Evolutionary conservation across 169 alveolate genomes (phyloP).

Genomic region (Cryptosporidium ryanae): DNA sequence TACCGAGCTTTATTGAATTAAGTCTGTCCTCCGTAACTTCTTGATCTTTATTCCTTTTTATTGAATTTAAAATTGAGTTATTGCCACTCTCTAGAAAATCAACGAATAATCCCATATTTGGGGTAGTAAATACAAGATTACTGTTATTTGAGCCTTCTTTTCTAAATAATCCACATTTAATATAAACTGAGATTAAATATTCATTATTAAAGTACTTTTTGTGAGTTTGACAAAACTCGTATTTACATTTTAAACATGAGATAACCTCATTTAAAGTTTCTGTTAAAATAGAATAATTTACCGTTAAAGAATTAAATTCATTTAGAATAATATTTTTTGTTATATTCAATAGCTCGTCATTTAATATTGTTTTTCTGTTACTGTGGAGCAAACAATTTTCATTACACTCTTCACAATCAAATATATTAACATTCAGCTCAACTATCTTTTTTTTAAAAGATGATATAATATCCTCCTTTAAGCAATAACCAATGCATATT

Average conservation of each 20-base stretch:
- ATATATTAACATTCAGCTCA: not conserved
- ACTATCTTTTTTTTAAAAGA: not conserved
- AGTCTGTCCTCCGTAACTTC: conserved; percentile 35
- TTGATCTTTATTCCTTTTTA: conserved; percentile 36
- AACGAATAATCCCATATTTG: conserved; percentile 58
- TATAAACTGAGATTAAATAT: not conserved
- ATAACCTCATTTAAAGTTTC: not conserved
- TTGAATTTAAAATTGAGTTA: not conserved
- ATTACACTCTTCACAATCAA: not conserved
- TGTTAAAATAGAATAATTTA: not conserved
- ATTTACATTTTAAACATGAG: not conserved
- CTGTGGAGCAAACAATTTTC: conserved; percentile 3
- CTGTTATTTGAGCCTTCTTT: conserved; percentile 18
- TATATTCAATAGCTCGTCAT: not conserved
- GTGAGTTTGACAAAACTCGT: conserved; percentile 2
- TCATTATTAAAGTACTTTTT: not conserved
- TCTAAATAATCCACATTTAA: conserved; percentile 45
- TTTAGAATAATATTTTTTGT: conserved; percentile 4
- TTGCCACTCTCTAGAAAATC: conserved; percentile 65
- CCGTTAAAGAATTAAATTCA: conserved; percentile 5
- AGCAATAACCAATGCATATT: conserved; percentile 33
- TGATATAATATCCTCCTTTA: conserved; percentile 38
- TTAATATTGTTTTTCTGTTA: not conserved
- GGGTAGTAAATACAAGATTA: conserved; percentile 36
- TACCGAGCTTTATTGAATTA: conserved; percentile 25